These are phyloP conservation scores for Beta macrorhiza DNA, from an alignment of 179 eudicot genomes.

Conservation along the genomic window DNA sequence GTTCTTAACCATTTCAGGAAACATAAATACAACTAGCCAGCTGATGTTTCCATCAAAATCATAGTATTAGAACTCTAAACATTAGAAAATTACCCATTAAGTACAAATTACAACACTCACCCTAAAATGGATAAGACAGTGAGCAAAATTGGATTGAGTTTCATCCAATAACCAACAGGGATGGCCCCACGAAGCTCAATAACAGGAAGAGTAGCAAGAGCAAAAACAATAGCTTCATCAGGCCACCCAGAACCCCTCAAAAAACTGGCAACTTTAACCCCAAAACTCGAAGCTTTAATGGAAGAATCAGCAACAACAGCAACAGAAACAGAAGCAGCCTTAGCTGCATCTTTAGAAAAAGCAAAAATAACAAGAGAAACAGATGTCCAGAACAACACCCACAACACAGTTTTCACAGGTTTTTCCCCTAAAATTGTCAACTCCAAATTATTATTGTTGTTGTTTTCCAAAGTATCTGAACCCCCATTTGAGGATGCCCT, in stretches of 20 bases:
- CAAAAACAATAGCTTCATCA: conserved; percentile 75
- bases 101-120: conserved; percentile 41
- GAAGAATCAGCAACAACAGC: conserved; percentile 37
- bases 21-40: too few relatives aligned
- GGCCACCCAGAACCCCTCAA: conserved; percentile 81
- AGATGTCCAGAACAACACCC: conserved; percentile 82
- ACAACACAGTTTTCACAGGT: conserved; percentile 61
- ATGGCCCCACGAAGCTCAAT: conserved; percentile 98
- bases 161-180: conserved; percentile 99
- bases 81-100: too few relatives aligned
- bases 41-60: too few relatives aligned
- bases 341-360: conserved; percentile 58
- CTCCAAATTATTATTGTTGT: conserved; percentile 5
- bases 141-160: conserved; percentile 59
- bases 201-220: conserved; percentile 87
- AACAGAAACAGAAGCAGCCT: conserved; percentile 41
- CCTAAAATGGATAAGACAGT: conserved; percentile 71
- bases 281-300: conserved; percentile 78
- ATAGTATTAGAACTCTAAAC: too few relatives aligned
- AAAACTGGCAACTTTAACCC: conserved; percentile 58
- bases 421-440: conserved; percentile 24
- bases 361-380: conserved; percentile 70
- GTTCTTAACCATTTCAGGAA: too few relatives aligned
- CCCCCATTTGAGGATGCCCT: conserved; percentile 16
- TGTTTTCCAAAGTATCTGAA: neutral